Conservation (phyloP, 371 early-diverging fungal species). For the Mortierella sp. region DNA sequence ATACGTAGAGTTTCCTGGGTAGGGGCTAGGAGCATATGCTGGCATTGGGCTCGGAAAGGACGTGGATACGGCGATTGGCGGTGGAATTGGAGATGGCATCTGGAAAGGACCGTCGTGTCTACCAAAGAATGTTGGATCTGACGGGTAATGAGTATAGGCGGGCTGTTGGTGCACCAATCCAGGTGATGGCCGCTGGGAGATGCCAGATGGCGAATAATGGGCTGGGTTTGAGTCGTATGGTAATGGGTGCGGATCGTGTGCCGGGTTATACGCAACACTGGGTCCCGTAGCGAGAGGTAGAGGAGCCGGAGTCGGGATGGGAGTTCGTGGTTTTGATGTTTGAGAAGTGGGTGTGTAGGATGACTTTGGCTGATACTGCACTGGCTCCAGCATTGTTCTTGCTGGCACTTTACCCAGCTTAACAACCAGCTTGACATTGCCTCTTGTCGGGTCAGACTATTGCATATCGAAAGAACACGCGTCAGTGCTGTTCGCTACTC, state of each 20-base stretch:
- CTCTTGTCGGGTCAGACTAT: slow-evolving; percentile 22
- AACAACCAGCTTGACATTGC: slow-evolving; percentile 15
- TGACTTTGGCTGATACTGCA: slow-evolving; percentile 27
- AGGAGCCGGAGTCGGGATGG: neutral
- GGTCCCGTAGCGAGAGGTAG: neutral
- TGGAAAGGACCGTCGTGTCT: neutral
- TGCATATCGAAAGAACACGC: no score
- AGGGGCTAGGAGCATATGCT: no score
- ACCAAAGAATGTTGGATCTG: neutral
- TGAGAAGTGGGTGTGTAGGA: slow-evolving; percentile 16
- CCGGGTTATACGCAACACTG: neutral
- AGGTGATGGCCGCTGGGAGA: slow-evolving; percentile 25
- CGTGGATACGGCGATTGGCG: slow-evolving; percentile 6
- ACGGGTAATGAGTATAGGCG: neutral
- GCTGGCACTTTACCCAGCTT: slow-evolving; percentile 21
- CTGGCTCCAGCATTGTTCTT: slow-evolving; percentile 21
- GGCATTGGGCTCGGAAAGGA: slow-evolving; percentile 3
- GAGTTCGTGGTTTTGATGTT: neutral
- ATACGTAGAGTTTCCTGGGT: neutral
- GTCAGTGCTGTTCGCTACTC: neutral
- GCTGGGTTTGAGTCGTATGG: neutral
- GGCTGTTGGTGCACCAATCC: slow-evolving; percentile 8
- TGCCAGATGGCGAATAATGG: neutral
- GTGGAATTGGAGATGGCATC: neutral
- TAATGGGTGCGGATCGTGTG: neutral